Base-by-base conservation (phyloP, 2,329 filamentous ascomycete genomes). In the Periconia digitata region DNA sequence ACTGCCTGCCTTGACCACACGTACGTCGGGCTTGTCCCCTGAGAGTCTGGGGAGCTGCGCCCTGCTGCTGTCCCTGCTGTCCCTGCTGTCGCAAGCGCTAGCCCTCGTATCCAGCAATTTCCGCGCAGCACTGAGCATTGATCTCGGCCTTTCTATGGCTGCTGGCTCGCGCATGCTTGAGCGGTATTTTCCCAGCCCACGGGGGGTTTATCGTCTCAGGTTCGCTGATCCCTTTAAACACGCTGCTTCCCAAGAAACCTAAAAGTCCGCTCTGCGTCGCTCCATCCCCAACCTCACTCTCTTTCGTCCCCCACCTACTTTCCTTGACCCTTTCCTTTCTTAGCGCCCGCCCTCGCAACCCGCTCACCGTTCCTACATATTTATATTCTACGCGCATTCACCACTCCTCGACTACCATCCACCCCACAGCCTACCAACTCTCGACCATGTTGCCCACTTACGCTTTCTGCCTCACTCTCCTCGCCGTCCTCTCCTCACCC, bases 371-470 rank as follows among this genome's bases (percentile, higher is more conserved):
- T n/a, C n/a, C n/a, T n/a, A n/a, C n/a, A n/a, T n/a, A n/a, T n/a
- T n/a, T n/a, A n/a, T n/a, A n/a, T n/a, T n/a, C n/a, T n/a, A n/a
- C n/a, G 27, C 27, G 8, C 10, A 32, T 13, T 32, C 27, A 32
- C 27, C 8, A 6, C 27, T 13, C n/a, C n/a, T 32, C n/a, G 27
- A 32, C 3, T 32, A 32, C 27, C 12, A 5, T 13, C 3, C 3
- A 4, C 27, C 10, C 3, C 27, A 32, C 4, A 10, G n/a, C 27
- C 27, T 32, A 6, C 12, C 27, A 12, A 15, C 27, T 15, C 12
- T 32, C 34, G n/a, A 40, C 16, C 36, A 58, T 56, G 46, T 17
- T 43, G 13, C 43, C 40, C 40, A 43, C 17, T 34, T 40, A 15
- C 35, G 12, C 39, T 17, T 41, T 56, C 8, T 16, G 51, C 23